These are phyloP conservation scores for Anthracocystis panici-leucophaei DNA, from an alignment of 1,284 basidiomycete species.

Conservation along the genomic window DNA sequence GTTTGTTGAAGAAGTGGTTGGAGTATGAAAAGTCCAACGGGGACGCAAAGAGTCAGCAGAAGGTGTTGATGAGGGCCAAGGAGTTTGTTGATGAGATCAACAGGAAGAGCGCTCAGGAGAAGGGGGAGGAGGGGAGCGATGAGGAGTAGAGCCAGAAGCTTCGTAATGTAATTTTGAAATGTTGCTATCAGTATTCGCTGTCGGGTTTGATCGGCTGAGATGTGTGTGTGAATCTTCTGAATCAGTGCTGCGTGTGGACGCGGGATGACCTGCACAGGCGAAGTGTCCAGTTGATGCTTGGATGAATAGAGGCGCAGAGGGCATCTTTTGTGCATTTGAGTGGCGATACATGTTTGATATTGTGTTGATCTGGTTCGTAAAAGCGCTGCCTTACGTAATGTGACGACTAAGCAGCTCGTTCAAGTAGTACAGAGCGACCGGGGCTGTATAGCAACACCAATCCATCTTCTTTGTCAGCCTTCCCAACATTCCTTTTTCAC, in stretches of 20 bases:
- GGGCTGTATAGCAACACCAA: slow-evolving; percentile 17
- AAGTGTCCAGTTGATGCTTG: too few relatives aligned
- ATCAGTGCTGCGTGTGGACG: too few relatives aligned
- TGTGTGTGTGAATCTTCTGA: too few relatives aligned
- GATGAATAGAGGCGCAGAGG: too few relatives aligned
- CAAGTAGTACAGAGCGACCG: slow-evolving; percentile 45
- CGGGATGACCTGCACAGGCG: too few relatives aligned
- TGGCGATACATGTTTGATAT: too few relatives aligned
- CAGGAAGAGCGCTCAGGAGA: slow-evolving; percentile 22
- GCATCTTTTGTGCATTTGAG: too few relatives aligned
- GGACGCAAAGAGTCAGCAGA: slow-evolving; percentile 82
- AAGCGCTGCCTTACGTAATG: slow-evolving; percentile 24
- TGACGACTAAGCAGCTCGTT: slow-evolving; percentile 52
- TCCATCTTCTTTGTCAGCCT: neutral
- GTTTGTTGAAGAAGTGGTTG: slow-evolving; percentile 88
- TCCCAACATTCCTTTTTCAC: neutral
- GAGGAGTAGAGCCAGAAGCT: slow-evolving; percentile 7
- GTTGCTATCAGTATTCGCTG: neutral
- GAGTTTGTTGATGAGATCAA: slow-evolving; percentile 73
- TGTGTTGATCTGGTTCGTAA: neutral
- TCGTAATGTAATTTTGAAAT: neutral
- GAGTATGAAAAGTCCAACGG: slow-evolving; percentile 87
- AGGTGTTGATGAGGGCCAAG: slow-evolving; percentile 87
- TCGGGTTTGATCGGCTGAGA: neutral
- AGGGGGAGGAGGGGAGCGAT: slow-evolving; percentile 37